A percentile compares a stretch with the other conserved stretches of the same genome.
Evolutionary conservation across 805 yeast species (phyloP).

Genomic region (Kodamaea leandrae): DNA sequence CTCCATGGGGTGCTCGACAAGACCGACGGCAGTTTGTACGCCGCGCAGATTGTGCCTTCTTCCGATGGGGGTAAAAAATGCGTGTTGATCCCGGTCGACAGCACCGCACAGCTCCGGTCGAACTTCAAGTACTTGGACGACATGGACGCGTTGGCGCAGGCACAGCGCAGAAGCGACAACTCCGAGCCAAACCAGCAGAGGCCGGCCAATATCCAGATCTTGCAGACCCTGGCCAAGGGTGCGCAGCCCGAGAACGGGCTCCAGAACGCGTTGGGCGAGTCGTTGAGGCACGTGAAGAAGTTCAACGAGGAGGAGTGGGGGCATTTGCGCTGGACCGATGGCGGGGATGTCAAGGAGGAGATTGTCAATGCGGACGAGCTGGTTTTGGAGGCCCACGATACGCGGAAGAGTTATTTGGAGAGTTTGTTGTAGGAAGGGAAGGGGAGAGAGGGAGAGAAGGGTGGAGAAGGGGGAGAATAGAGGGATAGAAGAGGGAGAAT

Average conservation of each 20-base stretch:
- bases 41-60: constrained; percentile 25
- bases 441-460: not conserved
- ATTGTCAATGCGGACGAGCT: constrained; percentile 18
- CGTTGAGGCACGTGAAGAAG: constrained; percentile 36
- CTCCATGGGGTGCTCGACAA: constrained; percentile 66
- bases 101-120: constrained; percentile 78
- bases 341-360: constrained; percentile 17
- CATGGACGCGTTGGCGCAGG: constrained; percentile 44
- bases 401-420: constrained; percentile 26
- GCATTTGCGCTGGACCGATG: constrained; percentile 28
- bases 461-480: not conserved
- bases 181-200: constrained; percentile 22
- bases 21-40: constrained; percentile 47
- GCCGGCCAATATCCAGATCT: constrained; percentile 35
- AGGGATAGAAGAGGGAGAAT: not conserved
- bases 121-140: constrained; percentile 76
- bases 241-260: constrained; percentile 27
- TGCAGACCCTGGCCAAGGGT: constrained; percentile 40
- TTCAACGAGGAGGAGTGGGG: constrained; percentile 44
- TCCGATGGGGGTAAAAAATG: constrained; percentile 38
- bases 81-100: constrained; percentile 62
- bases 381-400: constrained; percentile 21
- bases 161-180: constrained; percentile 36
- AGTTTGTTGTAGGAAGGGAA: constrained; percentile 16
- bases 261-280: constrained; percentile 34